Evolutionary conservation across 2,329 filamentous ascomycete species (phyloP), one percentile per base, ranked within the genome.

Genomic region (Ciborinia camelliae): DNA sequence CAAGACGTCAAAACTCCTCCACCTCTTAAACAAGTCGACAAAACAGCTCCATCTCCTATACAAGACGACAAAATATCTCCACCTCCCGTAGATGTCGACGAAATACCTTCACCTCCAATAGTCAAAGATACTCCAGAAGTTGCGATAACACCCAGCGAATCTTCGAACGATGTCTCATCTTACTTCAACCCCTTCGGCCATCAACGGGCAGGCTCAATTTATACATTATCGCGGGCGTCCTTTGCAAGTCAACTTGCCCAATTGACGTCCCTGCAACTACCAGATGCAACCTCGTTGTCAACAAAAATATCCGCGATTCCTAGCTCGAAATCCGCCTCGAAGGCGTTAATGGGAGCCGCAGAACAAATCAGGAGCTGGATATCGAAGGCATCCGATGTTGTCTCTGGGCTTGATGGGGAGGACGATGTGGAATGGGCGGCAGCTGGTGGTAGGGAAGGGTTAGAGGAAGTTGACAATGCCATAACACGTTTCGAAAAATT

Each of bases 341-440:
- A 86, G 66, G 92, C 92, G 0, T 82, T 98, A 63, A 89, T 91
- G 69, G 90, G 91, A 70, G 92, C 94, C 14, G 92, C 93, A 5
- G 91, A 96, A 67, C 93, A 98, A 77, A 98, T 99, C 70, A 85
- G 90, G 68, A 89, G 90, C 73, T 99, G 95, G 95, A 97, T 97
- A 74, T 85, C 85, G 68, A 97, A 97, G 76, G 94, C 94, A 0
- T 89, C 89, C 0, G 92, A 96, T 72, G 93, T 98, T 39, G 87
- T 99, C 62, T 85, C 86, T 63, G 93, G 93, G 6, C 81, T 99
- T 50, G 92, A 98, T 75, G 92, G 93, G 62, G 94, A 98, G 68
- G 95, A 98, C 76, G 95, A 99, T 74, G 92, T 98, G 20, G 94
- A 98, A 76, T 99, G 95, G 95, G 93, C 95, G 2, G 94, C 93